A percentile compares a stretch with the other conserved stretches of the same genome.
phyloP scores from a whole-genome alignment of 805 yeast species.

The Candida ponderosae region DNA sequence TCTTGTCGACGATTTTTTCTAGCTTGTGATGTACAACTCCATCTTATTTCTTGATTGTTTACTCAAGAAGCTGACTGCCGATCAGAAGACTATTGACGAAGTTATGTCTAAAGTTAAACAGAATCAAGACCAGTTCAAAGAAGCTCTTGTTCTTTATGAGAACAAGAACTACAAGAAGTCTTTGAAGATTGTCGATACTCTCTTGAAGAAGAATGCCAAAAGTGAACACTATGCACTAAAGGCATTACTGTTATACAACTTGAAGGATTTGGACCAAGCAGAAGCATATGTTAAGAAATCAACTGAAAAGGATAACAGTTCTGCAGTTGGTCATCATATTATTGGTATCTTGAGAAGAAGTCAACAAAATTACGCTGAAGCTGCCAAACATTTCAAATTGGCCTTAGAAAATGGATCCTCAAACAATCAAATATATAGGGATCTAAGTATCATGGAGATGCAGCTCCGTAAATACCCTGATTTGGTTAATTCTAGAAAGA shows the following conservation, averaged over 20 bases:
- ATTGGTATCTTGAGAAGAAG: conserved; percentile 77
- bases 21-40: no score
- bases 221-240: conserved; percentile 81
- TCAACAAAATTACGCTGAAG: conserved; percentile 61
- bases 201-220: conserved; percentile 65
- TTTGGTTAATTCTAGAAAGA: conserved; percentile 55
- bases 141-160: conserved; percentile 80
- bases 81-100: no score
- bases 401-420: conserved; percentile 73
- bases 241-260: conserved; percentile 57
- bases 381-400: conserved; percentile 68
- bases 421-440: conserved; percentile 75
- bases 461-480: conserved; percentile 71
- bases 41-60: no score
- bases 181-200: conserved; percentile 62
- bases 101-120: background rate
- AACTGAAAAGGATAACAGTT: conserved; percentile 43
- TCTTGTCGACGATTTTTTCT: no score
- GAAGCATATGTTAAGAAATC: conserved; percentile 55
- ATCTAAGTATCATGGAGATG: conserved; percentile 69
- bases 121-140: conserved; percentile 52
- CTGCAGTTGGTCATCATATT: conserved; percentile 76
- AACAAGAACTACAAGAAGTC: conserved; percentile 82
- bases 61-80: no score
- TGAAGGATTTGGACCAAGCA: conserved; percentile 58